phyloP scores from a whole-genome alignment of 805 yeast genomes.

The Komagataella ulmi region DNA sequence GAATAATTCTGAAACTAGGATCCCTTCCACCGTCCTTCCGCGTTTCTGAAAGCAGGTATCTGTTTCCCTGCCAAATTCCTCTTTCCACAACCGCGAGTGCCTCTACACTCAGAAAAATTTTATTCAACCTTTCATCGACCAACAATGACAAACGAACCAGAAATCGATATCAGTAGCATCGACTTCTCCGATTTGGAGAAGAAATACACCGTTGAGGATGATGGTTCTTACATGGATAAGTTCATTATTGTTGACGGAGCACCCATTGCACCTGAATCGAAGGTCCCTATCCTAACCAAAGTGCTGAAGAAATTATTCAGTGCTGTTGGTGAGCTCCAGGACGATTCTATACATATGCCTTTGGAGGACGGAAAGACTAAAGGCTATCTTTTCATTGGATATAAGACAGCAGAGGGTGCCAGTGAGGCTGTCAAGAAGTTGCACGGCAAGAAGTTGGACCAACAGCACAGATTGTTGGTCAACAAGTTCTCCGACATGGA shows the following conservation, averaged over 20 bases:
- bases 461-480: constrained; percentile 78
- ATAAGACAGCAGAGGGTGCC: constrained; percentile 52
- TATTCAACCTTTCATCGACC: neutral
- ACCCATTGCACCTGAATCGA: constrained; percentile 86
- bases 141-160: constrained; percentile 7
- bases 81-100: neutral
- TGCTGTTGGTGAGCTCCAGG: constrained; percentile 67
- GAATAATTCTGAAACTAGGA: neutral
- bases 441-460: constrained; percentile 86
- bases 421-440: constrained; percentile 66
- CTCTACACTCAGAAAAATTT: neutral
- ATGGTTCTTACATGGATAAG: constrained; percentile 51
- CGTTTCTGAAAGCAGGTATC: neutral
- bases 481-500: constrained; percentile 78
- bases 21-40: neutral
- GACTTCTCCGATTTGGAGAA: constrained; percentile 81
- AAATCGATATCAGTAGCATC: constrained; percentile 43
- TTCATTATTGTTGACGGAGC: constrained; percentile 89
- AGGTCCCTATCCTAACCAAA: constrained; percentile 70
- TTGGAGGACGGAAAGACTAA: constrained; percentile 65
- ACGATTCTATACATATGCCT: constrained; percentile 58
- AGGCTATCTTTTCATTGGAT: constrained; percentile 82
- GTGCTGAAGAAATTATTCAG: constrained; percentile 74
- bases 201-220: constrained; percentile 46
- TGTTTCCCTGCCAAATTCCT: neutral